Base-by-base conservation (phyloP, 495 filamentous ascomycete genomes). In the Bombardia bombarda region DNA sequence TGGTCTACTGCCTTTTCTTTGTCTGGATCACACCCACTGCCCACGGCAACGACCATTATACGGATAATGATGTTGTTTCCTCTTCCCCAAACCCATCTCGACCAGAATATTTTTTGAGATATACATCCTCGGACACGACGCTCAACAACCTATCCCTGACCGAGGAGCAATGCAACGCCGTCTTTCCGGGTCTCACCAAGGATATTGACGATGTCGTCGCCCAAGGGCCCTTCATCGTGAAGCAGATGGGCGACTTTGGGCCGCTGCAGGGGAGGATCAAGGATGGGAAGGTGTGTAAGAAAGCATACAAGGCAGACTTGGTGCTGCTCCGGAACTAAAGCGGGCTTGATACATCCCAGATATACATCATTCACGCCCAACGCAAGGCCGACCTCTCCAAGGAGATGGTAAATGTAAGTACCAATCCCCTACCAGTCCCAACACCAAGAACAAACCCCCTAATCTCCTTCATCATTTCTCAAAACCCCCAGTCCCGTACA, bases 101-200 rank as follows among this genome's bases (percentile, higher is more conserved):
- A n/a, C n/a, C n/a, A n/a, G n/a, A n/a, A n/a, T n/a, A n/a, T n/a
- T n/a, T n/a, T n/a, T n/a, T n/a, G n/a, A n/a, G n/a, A n/a, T n/a
- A n/a, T n/a, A n/a, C n/a, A n/a, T n/a, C n/a, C n/a, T n/a, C n/a
- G 5, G 47, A 50, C 4, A 51, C 58, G 24, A 44, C 63, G 7
- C 53, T 69, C 18, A 56, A 61, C 40, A 66, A 64, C 49, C 55
- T 66, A 17, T 64, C 52, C 25, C 59, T 76, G 7, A 61, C 50
- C 17, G 60, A 65, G 18, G 40, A 48, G 14, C 58, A 72, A 46
- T 76, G 72, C 52, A 30, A 48, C 10, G 46, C 55, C 33, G 43
- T 57, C 10, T 76, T 76, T 45, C 72, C 71, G 1, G 65, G 63
- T 4, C 53, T 76, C 7, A 65, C 60, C 7, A 56, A 60, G 20